Percentiles rank a stretch among this genome's conserved stretches.
Conservation (phyloP, 768 basidiomycete species). For the Gymnopilus junonius region DNA sequence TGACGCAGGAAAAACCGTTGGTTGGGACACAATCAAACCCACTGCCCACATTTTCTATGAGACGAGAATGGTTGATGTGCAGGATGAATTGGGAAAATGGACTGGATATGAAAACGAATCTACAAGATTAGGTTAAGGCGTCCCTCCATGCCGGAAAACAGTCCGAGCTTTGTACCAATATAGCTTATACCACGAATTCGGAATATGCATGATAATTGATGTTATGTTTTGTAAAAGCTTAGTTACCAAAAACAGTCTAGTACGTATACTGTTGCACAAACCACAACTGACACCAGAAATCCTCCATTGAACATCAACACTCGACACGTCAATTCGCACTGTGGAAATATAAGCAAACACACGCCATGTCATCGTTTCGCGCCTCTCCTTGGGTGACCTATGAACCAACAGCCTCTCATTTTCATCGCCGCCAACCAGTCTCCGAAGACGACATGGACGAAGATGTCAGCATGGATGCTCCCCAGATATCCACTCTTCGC, state of each 20-base stretch:
- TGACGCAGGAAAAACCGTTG: slow-evolving; percentile 49
- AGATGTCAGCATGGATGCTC: slow-evolving; percentile 75
- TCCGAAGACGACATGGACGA: slow-evolving; percentile 42
- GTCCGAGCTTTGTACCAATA: not conserved
- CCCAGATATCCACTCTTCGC: slow-evolving; percentile 75
- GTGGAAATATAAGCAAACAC: slow-evolving; percentile 45
- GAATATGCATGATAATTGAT: not conserved
- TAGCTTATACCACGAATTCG: not conserved
- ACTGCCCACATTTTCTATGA: slow-evolving; percentile 73
- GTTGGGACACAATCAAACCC: slow-evolving; percentile 61
- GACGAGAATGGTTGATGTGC: slow-evolving; percentile 60
- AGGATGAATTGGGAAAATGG: slow-evolving; percentile 66
- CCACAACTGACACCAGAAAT: not conserved
- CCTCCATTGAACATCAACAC: not conserved
- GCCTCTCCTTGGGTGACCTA: slow-evolving; percentile 69
- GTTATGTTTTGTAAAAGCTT: not conserved
- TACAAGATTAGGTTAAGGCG: slow-evolving; percentile 26
- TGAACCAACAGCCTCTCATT: slow-evolving; percentile 40
- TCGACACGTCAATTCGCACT: slow-evolving; percentile 13
- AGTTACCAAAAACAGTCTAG: slow-evolving; percentile 19
- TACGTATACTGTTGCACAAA: not conserved
- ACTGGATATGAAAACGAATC: slow-evolving; percentile 63
- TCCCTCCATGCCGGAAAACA: not conserved
- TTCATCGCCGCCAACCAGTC: slow-evolving; percentile 27
- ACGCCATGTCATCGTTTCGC: slow-evolving; percentile 49